Evolutionary conservation across 176 grass and related monocot genomes (phyloP).

Genomic region (Aegilops sharonensis): DNA sequence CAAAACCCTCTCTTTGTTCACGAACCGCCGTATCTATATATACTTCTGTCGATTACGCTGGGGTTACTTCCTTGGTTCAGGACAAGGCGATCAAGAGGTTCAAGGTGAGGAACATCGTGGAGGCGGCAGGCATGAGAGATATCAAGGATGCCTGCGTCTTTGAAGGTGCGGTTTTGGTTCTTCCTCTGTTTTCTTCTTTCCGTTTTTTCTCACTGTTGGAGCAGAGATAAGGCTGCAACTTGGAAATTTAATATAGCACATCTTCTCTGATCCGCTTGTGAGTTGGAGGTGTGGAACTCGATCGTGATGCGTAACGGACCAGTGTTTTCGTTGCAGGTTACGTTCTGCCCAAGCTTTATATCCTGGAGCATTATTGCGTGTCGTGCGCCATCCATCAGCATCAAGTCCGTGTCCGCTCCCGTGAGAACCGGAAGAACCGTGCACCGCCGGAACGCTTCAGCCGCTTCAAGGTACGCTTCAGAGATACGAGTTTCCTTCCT

Average conservation of each 20-base stretch:
- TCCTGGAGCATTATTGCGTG: constrained; percentile 66
- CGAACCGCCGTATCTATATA: not conserved
- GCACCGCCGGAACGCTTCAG: constrained; percentile 70
- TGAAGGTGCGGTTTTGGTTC: constrained; percentile 31
- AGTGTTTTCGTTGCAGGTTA: constrained; percentile 42
- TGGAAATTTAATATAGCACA: not conserved
- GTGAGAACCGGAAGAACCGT: constrained; percentile 53
- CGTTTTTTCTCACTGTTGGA: not conserved
- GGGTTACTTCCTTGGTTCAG: constrained; percentile 21
- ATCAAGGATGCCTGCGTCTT: constrained; percentile 67
- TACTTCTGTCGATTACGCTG: not conserved
- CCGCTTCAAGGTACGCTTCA: constrained; percentile 50
- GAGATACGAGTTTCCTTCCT: not conserved
- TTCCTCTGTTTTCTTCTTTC: not conserved
- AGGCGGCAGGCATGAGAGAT: constrained; percentile 63
- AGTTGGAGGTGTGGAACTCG: not conserved
- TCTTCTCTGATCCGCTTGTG: not conserved
- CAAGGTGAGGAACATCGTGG: constrained; percentile 73
- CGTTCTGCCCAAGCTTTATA: constrained; percentile 79
- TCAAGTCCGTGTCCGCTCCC: constrained; percentile 71
- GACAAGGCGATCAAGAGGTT: constrained; percentile 93
- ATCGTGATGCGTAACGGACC: not conserved
- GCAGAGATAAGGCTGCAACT: not conserved
- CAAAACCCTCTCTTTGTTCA: not conserved
- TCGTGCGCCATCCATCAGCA: constrained; percentile 83